Percentiles rank a stretch among this genome's conserved stretches.
phyloP scores from a whole-genome alignment of 345 rosid genomes.

The Citrus medica region DNA sequence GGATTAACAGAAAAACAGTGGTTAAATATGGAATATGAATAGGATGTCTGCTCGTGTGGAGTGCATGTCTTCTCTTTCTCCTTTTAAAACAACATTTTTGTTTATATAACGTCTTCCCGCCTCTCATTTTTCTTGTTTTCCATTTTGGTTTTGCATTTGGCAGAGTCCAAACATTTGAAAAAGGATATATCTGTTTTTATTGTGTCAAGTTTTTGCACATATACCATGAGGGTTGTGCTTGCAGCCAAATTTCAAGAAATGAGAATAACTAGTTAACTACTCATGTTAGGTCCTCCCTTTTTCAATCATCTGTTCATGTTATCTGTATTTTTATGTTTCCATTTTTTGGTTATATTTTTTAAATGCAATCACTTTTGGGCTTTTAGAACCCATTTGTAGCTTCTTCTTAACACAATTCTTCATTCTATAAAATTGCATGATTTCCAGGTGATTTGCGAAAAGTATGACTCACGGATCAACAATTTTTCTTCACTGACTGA shows the following conservation, averaged over 20 bases:
- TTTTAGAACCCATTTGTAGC: neutral
- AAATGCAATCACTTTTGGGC: neutral
- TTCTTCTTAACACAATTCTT: neutral
- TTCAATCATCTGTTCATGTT: neutral
- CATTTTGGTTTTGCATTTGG: neutral
- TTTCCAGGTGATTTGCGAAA: conserved; percentile 63
- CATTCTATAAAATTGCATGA: neutral
- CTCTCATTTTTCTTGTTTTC: neutral
- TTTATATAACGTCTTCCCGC: neutral
- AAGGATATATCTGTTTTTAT: neutral
- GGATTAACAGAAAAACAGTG: neutral
- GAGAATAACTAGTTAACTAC: neutral
- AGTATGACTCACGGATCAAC: conserved; percentile 51
- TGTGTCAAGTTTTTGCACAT: neutral
- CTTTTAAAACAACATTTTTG: too few species aligned
- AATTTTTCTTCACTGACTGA: conserved; percentile 59
- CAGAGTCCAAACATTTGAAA: neutral
- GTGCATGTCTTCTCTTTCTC: too few species aligned
- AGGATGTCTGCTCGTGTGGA: neutral
- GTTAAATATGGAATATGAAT: neutral
- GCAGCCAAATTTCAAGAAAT: neutral
- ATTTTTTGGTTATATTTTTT: neutral
- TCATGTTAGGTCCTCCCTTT: neutral
- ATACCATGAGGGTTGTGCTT: neutral
- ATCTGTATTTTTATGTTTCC: neutral